phyloP scores from a whole-genome alignment of 768 basidiomycete genomes.

The Phanerochaete carnosa region DNA sequence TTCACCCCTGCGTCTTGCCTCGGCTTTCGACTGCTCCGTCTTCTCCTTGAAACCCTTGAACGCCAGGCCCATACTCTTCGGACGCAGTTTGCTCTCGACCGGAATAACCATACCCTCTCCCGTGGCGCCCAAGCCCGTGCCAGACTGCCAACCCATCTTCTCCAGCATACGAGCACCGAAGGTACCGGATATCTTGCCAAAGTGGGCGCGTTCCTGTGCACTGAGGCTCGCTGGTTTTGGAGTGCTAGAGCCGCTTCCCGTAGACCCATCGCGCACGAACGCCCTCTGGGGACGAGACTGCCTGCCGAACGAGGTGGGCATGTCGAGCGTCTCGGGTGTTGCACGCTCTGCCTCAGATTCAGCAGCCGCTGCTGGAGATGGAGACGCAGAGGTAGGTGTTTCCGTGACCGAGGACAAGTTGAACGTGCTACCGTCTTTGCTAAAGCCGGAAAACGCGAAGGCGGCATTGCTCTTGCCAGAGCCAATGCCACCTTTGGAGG shows the following conservation, averaged over 20 bases:
- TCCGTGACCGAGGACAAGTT: constrained; percentile 19
- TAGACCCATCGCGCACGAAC: constrained; percentile 52
- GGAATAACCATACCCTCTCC: constrained; percentile 88
- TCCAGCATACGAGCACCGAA: constrained; percentile 88
- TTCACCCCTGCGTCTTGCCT: constrained; percentile 75
- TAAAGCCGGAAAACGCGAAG: constrained; percentile 29
- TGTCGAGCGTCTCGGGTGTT: constrained; percentile 29
- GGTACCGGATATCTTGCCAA: constrained; percentile 69
- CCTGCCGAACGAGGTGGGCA: constrained; percentile 38
- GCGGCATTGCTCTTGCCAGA: constrained; percentile 3
- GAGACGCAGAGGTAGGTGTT: constrained; percentile 38
- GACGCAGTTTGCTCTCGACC: constrained; percentile 80
- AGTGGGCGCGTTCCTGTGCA: constrained; percentile 72
- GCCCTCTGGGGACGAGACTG: constrained; percentile 37
- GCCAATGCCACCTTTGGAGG: constrained; percentile 15
- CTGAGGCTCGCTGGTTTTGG: constrained; percentile 53
- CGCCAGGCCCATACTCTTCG: constrained; percentile 84
- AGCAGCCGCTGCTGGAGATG: constrained; percentile 31
- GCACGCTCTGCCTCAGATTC: constrained; percentile 29
- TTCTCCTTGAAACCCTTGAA: constrained; percentile 86
- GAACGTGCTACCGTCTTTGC: constrained; percentile 42
- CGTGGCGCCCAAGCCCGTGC: constrained; percentile 67
- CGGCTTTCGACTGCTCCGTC: constrained; percentile 78
- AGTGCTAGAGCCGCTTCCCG: constrained; percentile 27
- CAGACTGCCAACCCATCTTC: constrained; percentile 95